phyloP scores from a whole-genome alignment of 805 yeast genomes.

The Yamadazyma philogaea region DNA sequence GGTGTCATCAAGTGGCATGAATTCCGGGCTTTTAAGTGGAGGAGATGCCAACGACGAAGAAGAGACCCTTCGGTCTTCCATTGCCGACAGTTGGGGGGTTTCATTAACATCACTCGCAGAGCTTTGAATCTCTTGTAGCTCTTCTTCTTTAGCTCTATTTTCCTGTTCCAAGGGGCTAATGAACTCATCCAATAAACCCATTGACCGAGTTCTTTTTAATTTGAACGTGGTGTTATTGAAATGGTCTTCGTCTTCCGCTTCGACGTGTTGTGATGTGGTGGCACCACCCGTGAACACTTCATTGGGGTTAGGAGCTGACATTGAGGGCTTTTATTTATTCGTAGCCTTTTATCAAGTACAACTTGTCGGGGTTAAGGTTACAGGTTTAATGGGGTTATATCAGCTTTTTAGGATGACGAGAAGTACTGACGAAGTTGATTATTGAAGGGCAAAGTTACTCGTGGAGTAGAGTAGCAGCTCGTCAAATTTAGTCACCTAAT shows the following conservation, averaged over 20 bases:
- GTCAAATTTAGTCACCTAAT: not conserved
- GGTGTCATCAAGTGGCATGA: constrained; percentile 76
- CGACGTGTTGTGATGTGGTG: constrained; percentile 62
- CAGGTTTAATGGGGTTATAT: not conserved
- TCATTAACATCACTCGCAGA: not conserved
- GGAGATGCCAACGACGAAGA: constrained; percentile 7
- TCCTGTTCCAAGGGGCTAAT: constrained; percentile 28
- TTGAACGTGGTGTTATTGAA: constrained; percentile 69
- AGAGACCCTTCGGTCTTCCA: constrained; percentile 3
- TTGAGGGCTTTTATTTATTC: too few species aligned
- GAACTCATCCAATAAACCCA: constrained; percentile 75
- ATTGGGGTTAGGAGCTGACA: constrained; percentile 10
- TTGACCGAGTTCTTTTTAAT: constrained; percentile 75
- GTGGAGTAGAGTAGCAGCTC: not conserved
- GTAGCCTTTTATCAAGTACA: too few species aligned
- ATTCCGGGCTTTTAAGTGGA: constrained; percentile 26
- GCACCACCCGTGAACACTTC: constrained; percentile 56
- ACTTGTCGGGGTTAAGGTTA: too few species aligned
- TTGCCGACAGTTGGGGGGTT: not conserved
- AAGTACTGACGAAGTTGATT: not conserved
- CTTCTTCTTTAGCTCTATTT: constrained; percentile 1
- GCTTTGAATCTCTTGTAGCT: not conserved
- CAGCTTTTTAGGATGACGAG: not conserved
- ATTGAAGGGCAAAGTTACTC: not conserved
- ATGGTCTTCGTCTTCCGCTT: constrained; percentile 67